Percentiles rank a stretch among this genome's conserved stretches.
phyloP scores from a whole-genome alignment of 1,284 basidiomycete genomes.

The Cryptococcus neoformans region DNA sequence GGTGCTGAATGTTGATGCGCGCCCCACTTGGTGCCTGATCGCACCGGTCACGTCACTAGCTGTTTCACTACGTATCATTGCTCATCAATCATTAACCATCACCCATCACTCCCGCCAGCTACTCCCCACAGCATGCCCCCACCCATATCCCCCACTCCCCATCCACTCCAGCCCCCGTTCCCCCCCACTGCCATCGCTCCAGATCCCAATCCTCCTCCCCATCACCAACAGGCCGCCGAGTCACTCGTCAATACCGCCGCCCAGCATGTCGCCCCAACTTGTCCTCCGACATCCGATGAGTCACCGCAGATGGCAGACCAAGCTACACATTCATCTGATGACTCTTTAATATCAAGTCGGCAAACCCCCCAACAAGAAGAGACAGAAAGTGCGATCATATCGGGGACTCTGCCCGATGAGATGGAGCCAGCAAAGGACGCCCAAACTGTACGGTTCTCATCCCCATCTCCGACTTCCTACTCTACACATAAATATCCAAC shows the following conservation, averaged over 20 bases:
- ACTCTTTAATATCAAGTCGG: not conserved
- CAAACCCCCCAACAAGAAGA: constrained; percentile 1
- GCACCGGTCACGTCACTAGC: no score
- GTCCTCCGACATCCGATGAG: constrained; percentile 13
- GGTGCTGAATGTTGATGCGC: no score
- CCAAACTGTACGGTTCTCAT: no score
- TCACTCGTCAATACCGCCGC: constrained; percentile 28
- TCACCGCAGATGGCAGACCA: not conserved
- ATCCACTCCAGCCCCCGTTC: constrained; percentile 13
- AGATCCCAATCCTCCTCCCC: constrained; percentile 4
- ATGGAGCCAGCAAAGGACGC: constrained; percentile 2
- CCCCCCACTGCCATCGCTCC: constrained; percentile 11
- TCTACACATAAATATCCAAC: no score
- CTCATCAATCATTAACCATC: no score
- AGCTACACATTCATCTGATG: constrained; percentile 4
- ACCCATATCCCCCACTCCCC: no score
- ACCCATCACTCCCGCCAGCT: no score
- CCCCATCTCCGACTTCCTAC: no score
- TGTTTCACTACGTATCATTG: no score
- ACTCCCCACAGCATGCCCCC: no score
- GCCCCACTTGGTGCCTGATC: no score
- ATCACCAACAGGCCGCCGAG: constrained; percentile 24
- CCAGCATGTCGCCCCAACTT: constrained; percentile 25
- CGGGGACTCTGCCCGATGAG: constrained; percentile 31
- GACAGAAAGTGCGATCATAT: constrained; percentile 9